Base-by-base conservation (phyloP, 2,329 filamentous ascomycete genomes). In the Talaromyces piceae region DNA sequence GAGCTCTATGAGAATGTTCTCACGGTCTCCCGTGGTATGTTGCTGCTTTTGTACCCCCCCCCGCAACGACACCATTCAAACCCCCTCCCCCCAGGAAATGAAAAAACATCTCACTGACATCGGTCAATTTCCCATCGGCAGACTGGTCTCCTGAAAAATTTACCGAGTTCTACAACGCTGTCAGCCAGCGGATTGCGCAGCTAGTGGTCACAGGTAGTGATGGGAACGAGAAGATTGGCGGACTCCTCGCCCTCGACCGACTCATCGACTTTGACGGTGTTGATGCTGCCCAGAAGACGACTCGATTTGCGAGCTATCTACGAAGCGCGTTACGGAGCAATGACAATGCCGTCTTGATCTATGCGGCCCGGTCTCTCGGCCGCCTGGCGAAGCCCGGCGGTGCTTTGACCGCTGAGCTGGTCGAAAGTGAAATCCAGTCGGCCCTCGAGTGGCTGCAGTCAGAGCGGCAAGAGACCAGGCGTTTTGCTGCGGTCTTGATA, bases 221-320 rank as follows among this genome's bases (percentile, higher is more conserved):
- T 67, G 86, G 88, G 4, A 83, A 85, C 60, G 93, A 98, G 66
- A 86, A 90, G 53, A 83, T 96, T 51, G 93, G 91, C 56, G 94
- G 93, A 48, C 86, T 98, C 56, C 86, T 93, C 61, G 91, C 91
- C 54, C 81, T 98, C 55, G 91, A 95, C 68, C 86, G 86, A 52
- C 82, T 98, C 50, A 91, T 97, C 69, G 91, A 96, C 67, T 96
- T 97, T 67, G 91, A 96, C 61, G 91, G 91, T 53, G 88, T 96
- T 60, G 94, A 98, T 72, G 83, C 88, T 22, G 89, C 88, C 30
- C 83, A 89, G 62, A 97, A 97, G 71, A 95, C 93, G 53, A 95
- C 91, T 26, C 84, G 93, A 50, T 98, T 97, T 65, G 89, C 89
- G 43, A 89, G 89, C 57, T 94, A 91, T 63, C 81, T 98, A 54